These are phyloP conservation scores for Favolaschia claudopus DNA, from an alignment of 768 basidiomycete genomes.

Conservation along the genomic window DNA sequence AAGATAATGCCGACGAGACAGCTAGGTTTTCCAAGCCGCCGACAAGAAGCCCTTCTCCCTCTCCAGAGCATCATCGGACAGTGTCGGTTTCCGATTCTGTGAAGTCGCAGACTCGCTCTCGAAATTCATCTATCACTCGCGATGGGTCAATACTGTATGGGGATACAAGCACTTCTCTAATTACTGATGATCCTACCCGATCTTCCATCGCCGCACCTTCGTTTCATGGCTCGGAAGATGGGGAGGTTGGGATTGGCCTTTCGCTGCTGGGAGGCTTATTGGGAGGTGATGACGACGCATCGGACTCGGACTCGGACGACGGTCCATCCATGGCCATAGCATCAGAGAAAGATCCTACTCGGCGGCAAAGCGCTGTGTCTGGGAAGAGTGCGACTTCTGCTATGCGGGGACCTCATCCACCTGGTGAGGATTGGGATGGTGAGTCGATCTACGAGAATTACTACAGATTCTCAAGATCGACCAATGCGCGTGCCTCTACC, in stretches of 20 bases:
- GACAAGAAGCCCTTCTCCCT: slow-evolving; percentile 1
- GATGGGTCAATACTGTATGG: slow-evolving; percentile 4
- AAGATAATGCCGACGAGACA: slow-evolving; percentile 18
- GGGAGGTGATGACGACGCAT: slow-evolving; percentile 36
- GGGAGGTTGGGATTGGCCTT: slow-evolving; percentile 73
- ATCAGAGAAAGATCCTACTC: slow-evolving; percentile 21
- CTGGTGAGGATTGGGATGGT: slow-evolving; percentile 65
- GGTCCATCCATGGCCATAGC: not conserved
- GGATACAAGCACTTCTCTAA: slow-evolving; percentile 1
- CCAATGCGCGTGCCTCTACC: slow-evolving; percentile 41
- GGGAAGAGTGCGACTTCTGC: slow-evolving; percentile 8
- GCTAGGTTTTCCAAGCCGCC: slow-evolving; percentile 11
- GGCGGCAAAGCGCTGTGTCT: slow-evolving; percentile 1
- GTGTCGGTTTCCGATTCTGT: slow-evolving; percentile 8
- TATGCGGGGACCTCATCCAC: not conserved
- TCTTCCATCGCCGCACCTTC: slow-evolving; percentile 30
- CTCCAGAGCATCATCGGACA: not conserved
- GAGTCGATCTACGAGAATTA: slow-evolving; percentile 76
- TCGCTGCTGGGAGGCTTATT: slow-evolving; percentile 64
- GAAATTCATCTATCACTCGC: not conserved
- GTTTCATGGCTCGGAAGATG: slow-evolving; percentile 46
- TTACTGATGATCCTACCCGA: slow-evolving; percentile 23
- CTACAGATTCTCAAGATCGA: slow-evolving; percentile 76
- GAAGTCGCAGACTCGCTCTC: not conserved
- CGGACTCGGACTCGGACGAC: slow-evolving; percentile 15